Conservation (phyloP, 78 protist genomes). For the Dictyostelium capitatum region DNA sequence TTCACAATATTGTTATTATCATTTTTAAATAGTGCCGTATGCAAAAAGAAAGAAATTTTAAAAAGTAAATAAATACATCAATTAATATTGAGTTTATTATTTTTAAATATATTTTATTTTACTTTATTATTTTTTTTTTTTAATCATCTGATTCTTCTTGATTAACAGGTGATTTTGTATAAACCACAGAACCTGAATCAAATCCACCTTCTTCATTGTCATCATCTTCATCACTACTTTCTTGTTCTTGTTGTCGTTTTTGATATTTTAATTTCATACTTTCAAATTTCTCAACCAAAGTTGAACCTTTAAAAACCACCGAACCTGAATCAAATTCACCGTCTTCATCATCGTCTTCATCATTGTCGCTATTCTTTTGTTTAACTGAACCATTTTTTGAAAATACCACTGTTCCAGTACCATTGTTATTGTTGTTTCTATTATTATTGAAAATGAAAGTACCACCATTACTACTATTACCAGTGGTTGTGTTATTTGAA, state of each 20-base stretch:
- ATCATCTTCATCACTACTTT: conserved; percentile 16
- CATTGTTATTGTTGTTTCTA: background rate
- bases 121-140: background rate
- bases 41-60: background rate
- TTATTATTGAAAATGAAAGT: conserved; percentile 33
- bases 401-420: conserved; percentile 61
- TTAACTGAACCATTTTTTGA: conserved; percentile 16
- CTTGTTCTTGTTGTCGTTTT: conserved; percentile 20
- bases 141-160: conserved; percentile 8
- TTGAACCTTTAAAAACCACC: conserved; percentile 38
- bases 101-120: background rate
- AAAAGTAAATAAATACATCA: no score
- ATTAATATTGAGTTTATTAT: no score
- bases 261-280: conserved; percentile 44
- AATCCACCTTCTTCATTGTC: conserved; percentile 22
- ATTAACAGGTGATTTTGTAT: conserved; percentile 27
- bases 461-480: conserved; percentile 25
- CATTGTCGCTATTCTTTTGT: background rate
- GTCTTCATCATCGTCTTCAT: conserved; percentile 15
- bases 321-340: conserved; percentile 36
- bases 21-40: background rate
- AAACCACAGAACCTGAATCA: conserved; percentile 74
- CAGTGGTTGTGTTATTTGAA: background rate
- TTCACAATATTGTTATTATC: no score
- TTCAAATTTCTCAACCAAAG: conserved; percentile 21